Evolutionary conservation across 108 stramenopile genomes (phyloP).

Genomic region (Nannochloropsis salina): DNA sequence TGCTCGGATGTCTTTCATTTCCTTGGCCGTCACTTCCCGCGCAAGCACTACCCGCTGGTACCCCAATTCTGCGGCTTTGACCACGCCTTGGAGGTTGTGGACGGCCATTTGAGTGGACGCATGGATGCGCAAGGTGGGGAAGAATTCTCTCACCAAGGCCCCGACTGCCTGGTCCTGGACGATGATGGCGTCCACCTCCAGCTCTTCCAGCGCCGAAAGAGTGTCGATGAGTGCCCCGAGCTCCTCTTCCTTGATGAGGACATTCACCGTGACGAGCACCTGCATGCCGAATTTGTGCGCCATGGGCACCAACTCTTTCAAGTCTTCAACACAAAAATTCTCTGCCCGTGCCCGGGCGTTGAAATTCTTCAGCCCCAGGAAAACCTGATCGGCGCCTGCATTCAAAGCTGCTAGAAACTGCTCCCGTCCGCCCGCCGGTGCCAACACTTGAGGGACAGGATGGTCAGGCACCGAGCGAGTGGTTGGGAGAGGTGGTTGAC

Average conservation of each 20-base stretch:
- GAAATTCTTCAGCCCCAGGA: background rate
- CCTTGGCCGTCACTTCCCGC: background rate
- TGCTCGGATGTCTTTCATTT: background rate
- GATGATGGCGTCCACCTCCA: slow-evolving; percentile 19
- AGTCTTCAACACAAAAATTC: background rate
- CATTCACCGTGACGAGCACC: slow-evolving; percentile 10
- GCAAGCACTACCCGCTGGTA: slow-evolving; percentile 5
- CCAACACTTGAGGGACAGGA: background rate
- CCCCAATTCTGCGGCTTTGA: background rate
- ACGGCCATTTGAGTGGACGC: slow-evolving; percentile 3
- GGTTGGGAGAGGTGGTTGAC: background rate
- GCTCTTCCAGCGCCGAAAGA: background rate
- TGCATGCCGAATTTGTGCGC: background rate
- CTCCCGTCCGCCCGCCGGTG: background rate
- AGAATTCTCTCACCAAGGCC: background rate
- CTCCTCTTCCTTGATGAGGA: background rate
- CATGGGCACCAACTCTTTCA: background rate
- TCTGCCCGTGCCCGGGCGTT: slow-evolving; percentile 8
- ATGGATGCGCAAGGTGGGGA: background rate
- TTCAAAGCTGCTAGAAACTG: background rate
- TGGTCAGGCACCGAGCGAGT: background rate
- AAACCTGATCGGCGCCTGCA: background rate
- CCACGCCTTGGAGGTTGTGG: background rate
- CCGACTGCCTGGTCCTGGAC: slow-evolving; percentile 1
- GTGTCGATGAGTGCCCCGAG: background rate